Base-by-base conservation (phyloP, 2,329 filamentous ascomycete species). In the Teratosphaeria epicoccoides region DNA sequence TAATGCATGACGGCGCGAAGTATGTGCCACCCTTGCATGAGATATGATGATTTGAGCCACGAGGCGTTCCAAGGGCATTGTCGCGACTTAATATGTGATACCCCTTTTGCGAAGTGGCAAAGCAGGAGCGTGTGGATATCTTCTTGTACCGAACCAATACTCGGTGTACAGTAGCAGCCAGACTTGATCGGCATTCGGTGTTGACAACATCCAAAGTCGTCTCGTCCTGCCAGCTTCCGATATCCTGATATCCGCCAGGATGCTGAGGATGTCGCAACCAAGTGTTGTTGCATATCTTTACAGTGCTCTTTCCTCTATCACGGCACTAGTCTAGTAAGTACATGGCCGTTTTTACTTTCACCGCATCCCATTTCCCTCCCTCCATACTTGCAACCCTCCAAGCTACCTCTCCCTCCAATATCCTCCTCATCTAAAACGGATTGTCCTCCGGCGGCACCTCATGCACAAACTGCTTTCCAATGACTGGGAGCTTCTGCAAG, bases 391-490 rank as follows among this genome's bases (percentile, higher is more conserved):
- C n/a, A 6, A 9, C 7, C 33, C 14, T 17, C 14, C 5, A 40
- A 7, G 5, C n/a, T 40, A 14, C 14, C 4, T 17, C 6, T 7
- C 10, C 17, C 14, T 40, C 33, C 33, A 28, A 28, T 12, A 10
- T 9, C 33, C 5, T 37, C 33, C 10, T 20, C 33, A 40, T 55
- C 59, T 70, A 77, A 65, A 77, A 77, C n/a, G 74, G 74, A 70
- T 83, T 83, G 70, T 84, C 81, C 73, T 83, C 80, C 20, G 80
- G 77, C 55, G 80, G 69, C 59, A 83, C 71, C 66, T 78, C 75
- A 56, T 74, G 70, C 62, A 76, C 69, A 66, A 76, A 83, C 69
- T 78, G 80, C 51, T 68, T 65, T 56, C 77, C 76, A 48, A 83
- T 69, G 58, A 82, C 66, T 6, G 81, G 81, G 24, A 83, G 62